phyloP scores from a whole-genome alignment of 306 rosid genomes.

The Prunus mira region DNA sequence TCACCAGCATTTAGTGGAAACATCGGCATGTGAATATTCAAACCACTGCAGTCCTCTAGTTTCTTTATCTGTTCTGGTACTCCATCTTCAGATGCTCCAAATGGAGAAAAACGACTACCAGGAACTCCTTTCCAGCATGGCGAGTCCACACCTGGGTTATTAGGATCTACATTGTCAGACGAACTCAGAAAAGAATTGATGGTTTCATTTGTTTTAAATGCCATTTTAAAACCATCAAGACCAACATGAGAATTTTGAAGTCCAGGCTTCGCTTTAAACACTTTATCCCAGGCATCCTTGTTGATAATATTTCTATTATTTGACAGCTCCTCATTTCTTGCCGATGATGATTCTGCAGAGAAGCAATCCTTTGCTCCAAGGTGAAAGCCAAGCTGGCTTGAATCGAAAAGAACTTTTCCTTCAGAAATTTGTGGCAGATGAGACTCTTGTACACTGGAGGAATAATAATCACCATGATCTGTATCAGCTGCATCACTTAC shows the following conservation, averaged over 20 bases:
- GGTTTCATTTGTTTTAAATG: constrained; percentile 36
- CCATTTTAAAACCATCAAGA: constrained; percentile 40
- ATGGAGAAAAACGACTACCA: constrained; percentile 38
- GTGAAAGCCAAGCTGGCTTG: constrained; percentile 37
- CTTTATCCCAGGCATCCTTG: constrained; percentile 31
- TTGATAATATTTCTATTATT: constrained; percentile 24
- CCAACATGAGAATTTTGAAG: constrained; percentile 32
- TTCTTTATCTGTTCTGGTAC: constrained; percentile 33
- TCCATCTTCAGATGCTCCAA: constrained; percentile 35
- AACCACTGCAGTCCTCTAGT: constrained; percentile 28
- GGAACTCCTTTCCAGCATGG: constrained; percentile 98
- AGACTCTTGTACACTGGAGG: constrained; percentile 29
- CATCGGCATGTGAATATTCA: constrained; percentile 34
- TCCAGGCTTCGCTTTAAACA: constrained; percentile 38
- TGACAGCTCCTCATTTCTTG: constrained; percentile 38
- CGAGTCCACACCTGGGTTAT: constrained; percentile 78
- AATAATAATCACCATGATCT: constrained; percentile 29
- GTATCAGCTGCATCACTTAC: constrained; percentile 30
- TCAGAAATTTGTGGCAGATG: constrained; percentile 28
- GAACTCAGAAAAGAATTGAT: constrained; percentile 46
- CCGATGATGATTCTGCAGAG: constrained; percentile 17
- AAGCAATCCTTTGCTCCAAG: constrained; percentile 46
- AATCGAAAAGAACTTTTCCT: constrained; percentile 31
- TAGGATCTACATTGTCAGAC: constrained; percentile 54
- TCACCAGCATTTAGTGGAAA: constrained; percentile 28